Conservation (phyloP, 176 grass and related monocot genomes). For the Eleusine indica region DNA sequence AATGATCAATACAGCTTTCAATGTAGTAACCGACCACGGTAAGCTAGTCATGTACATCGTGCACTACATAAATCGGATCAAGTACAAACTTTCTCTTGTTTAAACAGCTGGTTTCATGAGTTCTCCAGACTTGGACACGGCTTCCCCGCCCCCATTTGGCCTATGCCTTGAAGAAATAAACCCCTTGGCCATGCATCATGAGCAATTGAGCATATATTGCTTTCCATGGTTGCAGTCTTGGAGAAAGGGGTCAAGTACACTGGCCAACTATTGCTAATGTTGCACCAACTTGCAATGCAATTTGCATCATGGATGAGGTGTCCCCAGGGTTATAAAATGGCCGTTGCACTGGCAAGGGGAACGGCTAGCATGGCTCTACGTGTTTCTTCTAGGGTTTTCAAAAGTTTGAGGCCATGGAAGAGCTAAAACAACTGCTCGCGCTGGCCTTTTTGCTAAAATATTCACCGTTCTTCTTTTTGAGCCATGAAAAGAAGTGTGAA, state of each 20-base stretch:
- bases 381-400: constrained; percentile 53
- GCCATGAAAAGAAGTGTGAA: constrained; percentile 50
- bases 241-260: constrained; percentile 31
- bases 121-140: constrained; percentile 20
- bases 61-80: constrained; percentile 10
- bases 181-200: neutral
- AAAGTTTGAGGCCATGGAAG: constrained; percentile 39
- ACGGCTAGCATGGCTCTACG: constrained; percentile 43
- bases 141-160: neutral
- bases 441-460: constrained; percentile 2
- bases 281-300: constrained; percentile 52
- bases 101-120: constrained; percentile 29
- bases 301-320: constrained; percentile 50
- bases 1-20: constrained; percentile 18
- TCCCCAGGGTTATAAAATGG: constrained; percentile 42
- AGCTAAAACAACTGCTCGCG: constrained; percentile 42
- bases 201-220: neutral
- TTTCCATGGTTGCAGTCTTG: constrained; percentile 31
- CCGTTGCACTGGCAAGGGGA: constrained; percentile 33
- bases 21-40: constrained; percentile 43
- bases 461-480: constrained; percentile 17
- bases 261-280: constrained; percentile 27
- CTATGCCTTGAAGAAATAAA: constrained; percentile 25
- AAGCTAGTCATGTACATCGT: neutral
- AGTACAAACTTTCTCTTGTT: constrained; percentile 32